Evolutionary conservation across 192 early-diverging fungal genomes (phyloP).

Genomic region (Dissophora ornata): DNA sequence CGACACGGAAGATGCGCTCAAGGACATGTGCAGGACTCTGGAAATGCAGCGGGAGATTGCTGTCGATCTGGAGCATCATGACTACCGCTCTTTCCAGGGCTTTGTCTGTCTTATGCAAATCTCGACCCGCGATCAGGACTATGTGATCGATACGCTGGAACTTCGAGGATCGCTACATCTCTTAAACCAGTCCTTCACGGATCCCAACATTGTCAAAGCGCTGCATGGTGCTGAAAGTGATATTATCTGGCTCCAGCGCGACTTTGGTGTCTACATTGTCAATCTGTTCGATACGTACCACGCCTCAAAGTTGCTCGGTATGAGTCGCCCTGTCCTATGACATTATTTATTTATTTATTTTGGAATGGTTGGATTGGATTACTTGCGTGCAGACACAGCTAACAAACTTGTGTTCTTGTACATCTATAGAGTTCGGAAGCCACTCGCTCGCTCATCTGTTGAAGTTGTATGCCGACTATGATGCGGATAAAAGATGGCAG

Average conservation of each 20-base stretch:
- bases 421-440: conserved; percentile 74
- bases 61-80: conserved; percentile 96
- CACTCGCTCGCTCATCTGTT: conserved; percentile 89
- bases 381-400: too few relatives aligned
- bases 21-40: conserved; percentile 72
- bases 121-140: conserved; percentile 89
- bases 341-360: too few relatives aligned
- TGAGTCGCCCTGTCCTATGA: neutral
- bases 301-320: conserved; percentile 84
- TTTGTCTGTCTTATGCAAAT: conserved; percentile 96
- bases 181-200: conserved; percentile 89
- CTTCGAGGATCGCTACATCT: conserved; percentile 76
- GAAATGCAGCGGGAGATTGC: conserved; percentile 79
- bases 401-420: too few relatives aligned
- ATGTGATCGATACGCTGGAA: conserved; percentile 88
- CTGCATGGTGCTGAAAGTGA: conserved; percentile 98
- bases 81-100: conserved; percentile 95
- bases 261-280: conserved; percentile 97
- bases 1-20: conserved; percentile 79
- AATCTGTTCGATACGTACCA: conserved; percentile 98
- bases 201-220: conserved; percentile 89
- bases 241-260: conserved; percentile 96
- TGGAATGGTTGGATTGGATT: too few relatives aligned
- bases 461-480: conserved; percentile 78
- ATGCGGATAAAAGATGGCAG: conserved; percentile 95